Base-by-base conservation (phyloP, 495 filamentous ascomycete species). In the Penicillium goetzii region DNA sequence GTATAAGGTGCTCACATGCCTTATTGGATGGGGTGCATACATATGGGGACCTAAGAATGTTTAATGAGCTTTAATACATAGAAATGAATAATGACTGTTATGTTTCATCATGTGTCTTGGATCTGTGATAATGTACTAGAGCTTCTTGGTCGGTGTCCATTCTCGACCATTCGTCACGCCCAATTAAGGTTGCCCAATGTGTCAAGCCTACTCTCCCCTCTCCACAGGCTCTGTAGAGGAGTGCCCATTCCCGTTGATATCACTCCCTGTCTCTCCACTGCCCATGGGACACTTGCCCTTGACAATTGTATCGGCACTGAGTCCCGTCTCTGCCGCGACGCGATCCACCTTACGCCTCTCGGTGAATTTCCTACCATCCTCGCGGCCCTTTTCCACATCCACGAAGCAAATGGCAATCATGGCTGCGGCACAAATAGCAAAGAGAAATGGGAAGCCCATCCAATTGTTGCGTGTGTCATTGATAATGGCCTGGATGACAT, bases 381-480 rank as follows among this genome's bases (percentile, higher is more conserved):
- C 76, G n/a, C 79, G 74, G 11, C 81, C 80, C 32, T 81, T 80
- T 40, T 82, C 78, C 23, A 82, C 62, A 65, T 83, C 73, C 36
- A 82, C 76, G 45, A 81, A 80, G 14, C 68, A 72, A 45, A 82
- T 79, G 0, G 69, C 70, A 26, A 80, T 69, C 69, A 78, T 81
- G 8, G 81, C 79, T 0, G 64, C 70, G 1, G 69, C 32, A 52
- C 81, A 82, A 11, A 83, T 69, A 1, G 77, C 71, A 58, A 83
- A 82, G 0, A 83, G 70, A 49, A 83, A 83, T 11, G 78, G 81
- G 41, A 82, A 83, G 4, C 81, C 80, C 76, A 81, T 80, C 81
- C 81, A 82, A 55, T 78, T 80, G 57, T 82, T 82, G 43, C 76
- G 74, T 1, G 78, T 81, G 40, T 75, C 51, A 51, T 82, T 82